Conservation (phyloP, 2,329 filamentous ascomycete species). For the Botrytis hyacinthi region DNA sequence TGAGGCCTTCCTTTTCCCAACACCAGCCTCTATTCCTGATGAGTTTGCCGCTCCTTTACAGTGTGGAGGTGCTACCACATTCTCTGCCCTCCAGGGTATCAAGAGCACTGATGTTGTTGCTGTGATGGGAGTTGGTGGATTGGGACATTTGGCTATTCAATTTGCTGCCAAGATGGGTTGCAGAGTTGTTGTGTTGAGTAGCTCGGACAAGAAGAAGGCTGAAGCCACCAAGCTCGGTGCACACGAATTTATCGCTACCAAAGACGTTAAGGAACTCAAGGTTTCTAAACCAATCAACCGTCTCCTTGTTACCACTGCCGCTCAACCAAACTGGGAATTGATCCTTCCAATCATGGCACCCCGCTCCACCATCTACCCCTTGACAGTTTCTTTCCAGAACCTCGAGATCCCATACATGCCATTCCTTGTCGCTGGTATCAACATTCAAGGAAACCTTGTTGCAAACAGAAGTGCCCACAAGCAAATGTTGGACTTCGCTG, state of each 20-base stretch:
- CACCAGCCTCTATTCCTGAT: slow-evolving; percentile 41
- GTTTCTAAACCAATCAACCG: slow-evolving; percentile 26
- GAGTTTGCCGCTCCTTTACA: slow-evolving; percentile 45
- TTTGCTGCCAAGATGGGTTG: slow-evolving; percentile 62
- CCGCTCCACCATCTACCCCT: slow-evolving; percentile 59
- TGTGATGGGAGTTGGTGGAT: slow-evolving; percentile 55
- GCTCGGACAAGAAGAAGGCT: slow-evolving; percentile 59
- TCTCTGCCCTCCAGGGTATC: slow-evolving; percentile 37
- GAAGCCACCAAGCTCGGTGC: slow-evolving; percentile 60
- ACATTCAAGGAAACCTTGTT: slow-evolving; percentile 25
- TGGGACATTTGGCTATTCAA: slow-evolving; percentile 61
- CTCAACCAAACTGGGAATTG: slow-evolving; percentile 27
- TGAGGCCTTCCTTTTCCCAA: slow-evolving; percentile 41
- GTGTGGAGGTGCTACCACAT: slow-evolving; percentile 46
- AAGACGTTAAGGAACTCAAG: slow-evolving; percentile 41
- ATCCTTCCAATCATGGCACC: slow-evolving; percentile 25
- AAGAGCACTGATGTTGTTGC: slow-evolving; percentile 37
- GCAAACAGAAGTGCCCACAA: slow-evolving; percentile 47
- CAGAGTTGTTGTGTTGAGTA: slow-evolving; percentile 56
- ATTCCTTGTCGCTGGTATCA: slow-evolving; percentile 25
- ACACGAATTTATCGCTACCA: slow-evolving; percentile 58
- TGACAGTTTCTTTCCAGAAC: slow-evolving; percentile 53
- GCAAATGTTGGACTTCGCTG: slow-evolving; percentile 58
- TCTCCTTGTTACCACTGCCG: slow-evolving; percentile 30
- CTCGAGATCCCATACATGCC: slow-evolving; percentile 31